Evolutionary conservation across 495 filamentous ascomycete species (phyloP).

Genomic region (Physcia stellaris): DNA sequence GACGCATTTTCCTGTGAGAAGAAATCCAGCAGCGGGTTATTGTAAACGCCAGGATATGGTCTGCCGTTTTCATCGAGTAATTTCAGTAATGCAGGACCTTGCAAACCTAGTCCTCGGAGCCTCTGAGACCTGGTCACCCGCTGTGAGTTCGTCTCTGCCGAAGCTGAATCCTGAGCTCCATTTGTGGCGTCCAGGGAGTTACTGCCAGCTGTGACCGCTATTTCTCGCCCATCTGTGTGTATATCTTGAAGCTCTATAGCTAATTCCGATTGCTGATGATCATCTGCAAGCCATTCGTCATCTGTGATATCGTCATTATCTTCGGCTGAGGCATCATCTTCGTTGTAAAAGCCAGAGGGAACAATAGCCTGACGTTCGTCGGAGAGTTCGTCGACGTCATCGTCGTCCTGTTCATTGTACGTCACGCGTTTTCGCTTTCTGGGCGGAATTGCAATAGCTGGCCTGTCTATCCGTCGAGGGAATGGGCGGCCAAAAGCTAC

Average conservation of each 20-base stretch:
- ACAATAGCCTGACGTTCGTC: constrained; percentile 12
- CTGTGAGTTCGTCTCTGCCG: no score
- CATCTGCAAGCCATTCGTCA: constrained; percentile 25
- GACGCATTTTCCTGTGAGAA: constrained; percentile 9
- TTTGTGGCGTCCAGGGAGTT: constrained; percentile 11
- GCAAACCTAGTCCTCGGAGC: constrained; percentile 1
- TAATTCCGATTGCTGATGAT: constrained; percentile 27
- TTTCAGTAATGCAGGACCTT: constrained; percentile 9
- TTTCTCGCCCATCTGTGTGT: constrained; percentile 26
- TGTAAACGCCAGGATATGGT: constrained; percentile 18
- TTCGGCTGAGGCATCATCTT: constrained; percentile 15
- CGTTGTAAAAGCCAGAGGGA: constrained; percentile 9
- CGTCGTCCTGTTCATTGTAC: constrained; percentile 23
- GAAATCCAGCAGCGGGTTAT: constrained; percentile 17
- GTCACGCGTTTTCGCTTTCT: constrained; percentile 53
- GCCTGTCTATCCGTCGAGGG: constrained; percentile 46
- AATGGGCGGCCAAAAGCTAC: constrained; percentile 72
- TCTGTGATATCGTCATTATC: constrained; percentile 19
- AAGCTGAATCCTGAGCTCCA: no score
- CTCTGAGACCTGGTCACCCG: constrained; percentile 5
- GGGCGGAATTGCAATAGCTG: constrained; percentile 59
- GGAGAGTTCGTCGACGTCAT: constrained; percentile 13
- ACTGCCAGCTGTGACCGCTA: no score
- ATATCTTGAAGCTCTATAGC: constrained; percentile 30
- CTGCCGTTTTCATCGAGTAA: constrained; percentile 21